Conservation (phyloP, 2,329 filamentous ascomycete genomes). For the Herpotrichia juniperi region DNA sequence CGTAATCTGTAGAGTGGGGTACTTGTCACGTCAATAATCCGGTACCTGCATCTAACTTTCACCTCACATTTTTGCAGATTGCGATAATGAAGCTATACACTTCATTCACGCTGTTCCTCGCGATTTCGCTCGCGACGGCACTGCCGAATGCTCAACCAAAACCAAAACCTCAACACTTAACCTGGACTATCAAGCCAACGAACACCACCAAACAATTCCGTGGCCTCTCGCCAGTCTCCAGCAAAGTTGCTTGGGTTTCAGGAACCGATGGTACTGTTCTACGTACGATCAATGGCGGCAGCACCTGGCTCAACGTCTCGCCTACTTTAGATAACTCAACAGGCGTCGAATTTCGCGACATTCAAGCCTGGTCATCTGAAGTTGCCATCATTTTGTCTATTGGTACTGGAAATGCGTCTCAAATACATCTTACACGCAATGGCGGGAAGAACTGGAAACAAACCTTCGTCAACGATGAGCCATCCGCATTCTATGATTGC, state of each 20-base stretch:
- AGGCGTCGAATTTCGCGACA: slow-evolving; percentile 32
- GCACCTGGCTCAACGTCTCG: slow-evolving; percentile 32
- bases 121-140: background rate
- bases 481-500: slow-evolving; percentile 34
- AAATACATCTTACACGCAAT: slow-evolving; percentile 29
- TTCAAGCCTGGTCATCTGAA: slow-evolving; percentile 30
- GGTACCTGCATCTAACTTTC: background rate
- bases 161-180: background rate
- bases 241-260: slow-evolving; percentile 27
- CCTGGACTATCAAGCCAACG: slow-evolving; percentile 30
- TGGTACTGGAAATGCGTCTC: slow-evolving; percentile 30
- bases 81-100: background rate
- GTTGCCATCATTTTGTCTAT: slow-evolving; percentile 29
- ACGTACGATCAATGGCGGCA: slow-evolving; percentile 27
- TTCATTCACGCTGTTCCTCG: background rate
- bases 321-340: slow-evolving; percentile 29
- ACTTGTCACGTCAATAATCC: background rate
- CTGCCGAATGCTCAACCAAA: background rate
- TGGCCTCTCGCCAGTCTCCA: slow-evolving; percentile 28
- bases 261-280: slow-evolving; percentile 35
- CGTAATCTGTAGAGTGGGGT: background rate
- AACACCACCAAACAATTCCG: slow-evolving; percentile 34
- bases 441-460: slow-evolving; percentile 27
- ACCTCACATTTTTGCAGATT: background rate
- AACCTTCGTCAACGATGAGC: slow-evolving; percentile 31